A percentile compares a stretch with the other conserved stretches of the same genome.
Evolutionary conservation across 1,284 basidiomycete species (phyloP).

Genomic region (Ceratobasidium sp.): DNA sequence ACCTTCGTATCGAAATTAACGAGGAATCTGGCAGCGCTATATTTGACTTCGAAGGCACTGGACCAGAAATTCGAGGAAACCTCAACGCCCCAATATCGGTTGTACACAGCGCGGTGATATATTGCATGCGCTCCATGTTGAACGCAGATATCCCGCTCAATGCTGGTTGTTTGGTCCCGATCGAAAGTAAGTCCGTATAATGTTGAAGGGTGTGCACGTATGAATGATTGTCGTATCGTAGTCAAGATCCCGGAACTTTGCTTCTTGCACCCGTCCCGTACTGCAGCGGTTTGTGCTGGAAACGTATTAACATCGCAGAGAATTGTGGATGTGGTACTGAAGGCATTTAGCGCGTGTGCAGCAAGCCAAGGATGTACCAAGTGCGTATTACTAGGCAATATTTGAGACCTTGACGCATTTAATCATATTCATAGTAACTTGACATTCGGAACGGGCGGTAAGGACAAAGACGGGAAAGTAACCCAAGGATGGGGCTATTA

Average conservation of each 20-base stretch:
- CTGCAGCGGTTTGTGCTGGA: slow-evolving; percentile 91
- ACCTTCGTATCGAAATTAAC: slow-evolving; percentile 82
- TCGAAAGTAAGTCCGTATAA: slow-evolving; percentile 61
- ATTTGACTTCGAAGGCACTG: slow-evolving; percentile 91
- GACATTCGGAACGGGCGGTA: slow-evolving; percentile 90
- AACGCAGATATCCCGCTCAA: slow-evolving; percentile 93
- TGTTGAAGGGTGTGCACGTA: slow-evolving; percentile 20
- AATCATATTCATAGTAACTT: slow-evolving; percentile 64
- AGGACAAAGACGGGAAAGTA: slow-evolving; percentile 77
- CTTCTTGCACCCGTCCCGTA: slow-evolving; percentile 80
- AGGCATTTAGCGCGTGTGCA: slow-evolving; percentile 91
- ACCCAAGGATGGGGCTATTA: slow-evolving; percentile 93
- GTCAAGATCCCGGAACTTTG: slow-evolving; percentile 84
- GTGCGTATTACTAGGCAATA: slow-evolving; percentile 50
- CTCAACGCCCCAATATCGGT: slow-evolving; percentile 90
- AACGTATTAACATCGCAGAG: slow-evolving; percentile 93
- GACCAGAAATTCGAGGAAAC: slow-evolving; percentile 88
- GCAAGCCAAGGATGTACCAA: slow-evolving; percentile 95
- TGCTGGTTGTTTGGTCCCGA: slow-evolving; percentile 85
- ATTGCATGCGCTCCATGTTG: slow-evolving; percentile 93
- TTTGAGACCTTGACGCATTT: neutral
- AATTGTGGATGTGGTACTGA: slow-evolving; percentile 93
- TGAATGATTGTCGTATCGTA: slow-evolving; percentile 44
- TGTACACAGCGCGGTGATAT: slow-evolving; percentile 92
- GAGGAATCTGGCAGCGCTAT: slow-evolving; percentile 77